phyloP scores from a whole-genome alignment of 1,284 basidiomycete genomes.

The Lentinus polychrous region DNA sequence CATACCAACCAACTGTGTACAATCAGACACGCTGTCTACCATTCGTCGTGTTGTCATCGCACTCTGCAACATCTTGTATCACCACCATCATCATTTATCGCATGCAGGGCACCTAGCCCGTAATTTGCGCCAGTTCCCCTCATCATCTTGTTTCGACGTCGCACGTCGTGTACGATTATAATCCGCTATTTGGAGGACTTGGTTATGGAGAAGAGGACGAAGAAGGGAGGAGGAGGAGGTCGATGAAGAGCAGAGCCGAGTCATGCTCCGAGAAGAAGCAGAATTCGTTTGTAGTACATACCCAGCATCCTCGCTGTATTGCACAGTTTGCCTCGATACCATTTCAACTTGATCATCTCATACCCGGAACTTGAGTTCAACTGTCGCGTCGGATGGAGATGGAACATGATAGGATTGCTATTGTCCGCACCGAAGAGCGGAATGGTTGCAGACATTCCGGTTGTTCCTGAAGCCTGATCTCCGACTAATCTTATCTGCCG shows the following conservation, averaged over 20 bases:
- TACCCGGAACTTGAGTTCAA: neutral
- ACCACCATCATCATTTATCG: constrained; percentile 16
- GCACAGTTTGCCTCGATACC: neutral
- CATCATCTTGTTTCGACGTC: neutral
- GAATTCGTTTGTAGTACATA: constrained; percentile 5
- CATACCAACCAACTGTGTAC: constrained; percentile 2
- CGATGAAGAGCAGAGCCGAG: constrained; percentile 1
- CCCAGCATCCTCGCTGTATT: constrained; percentile 4
- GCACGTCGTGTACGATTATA: neutral
- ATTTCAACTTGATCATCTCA: neutral
- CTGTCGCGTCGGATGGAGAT: neutral
- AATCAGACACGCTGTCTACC: constrained; percentile 11
- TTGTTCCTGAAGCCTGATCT: neutral
- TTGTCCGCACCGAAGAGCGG: neutral
- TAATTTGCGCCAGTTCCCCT: constrained; percentile 11
- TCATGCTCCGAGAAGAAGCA: neutral
- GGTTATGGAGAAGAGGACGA: neutral
- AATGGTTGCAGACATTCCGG: neutral
- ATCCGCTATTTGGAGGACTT: neutral
- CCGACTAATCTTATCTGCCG: constrained; percentile 8
- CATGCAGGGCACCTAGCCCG: constrained; percentile 11
- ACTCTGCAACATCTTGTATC: constrained; percentile 22
- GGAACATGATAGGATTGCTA: neutral
- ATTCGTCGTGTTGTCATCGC: constrained; percentile 15
- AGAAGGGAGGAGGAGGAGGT: neutral